Evolutionary conservation across 495 filamentous ascomycete species (phyloP), one percentile per base, ranked within the genome.

Genomic region (Tirmania nivea): DNA sequence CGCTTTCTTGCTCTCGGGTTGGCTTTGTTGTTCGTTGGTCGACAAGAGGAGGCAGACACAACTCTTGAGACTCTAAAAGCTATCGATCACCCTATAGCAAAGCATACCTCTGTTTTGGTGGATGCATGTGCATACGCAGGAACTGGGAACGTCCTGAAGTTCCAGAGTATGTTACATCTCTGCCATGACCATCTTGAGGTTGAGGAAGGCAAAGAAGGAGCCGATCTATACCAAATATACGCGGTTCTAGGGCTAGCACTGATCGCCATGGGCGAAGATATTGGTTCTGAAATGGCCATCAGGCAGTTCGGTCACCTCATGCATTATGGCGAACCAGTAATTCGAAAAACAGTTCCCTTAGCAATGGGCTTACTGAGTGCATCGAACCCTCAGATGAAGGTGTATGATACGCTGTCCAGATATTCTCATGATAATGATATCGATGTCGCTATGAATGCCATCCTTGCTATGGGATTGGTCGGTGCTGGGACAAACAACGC

Each of bases 351-450:
- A 31, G 92, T 99, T 19, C 90, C 90, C 19, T 73, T 99, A n/a
- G 90, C 90, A 17, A 92, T 99, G 87, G 90, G 84, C 60, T 74
- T 99, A 51, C 78, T 99, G 62, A 90, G 83, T 69, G 87, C 90
- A 25, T 92, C 86, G 71, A 99, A 96, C 70, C 90, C 90, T 8
- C 92, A 96, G 66, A 99, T 99, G 89, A 99, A 96, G 72, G 83
- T 99, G 35, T 99, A 99, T 69, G 90, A 99, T 65, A 96, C 90
- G 0, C 69, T 99, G 19, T 96, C 92, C n/a, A 75, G 90, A 57
- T 99, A 99, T 70, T 89, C 81, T 57, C 90, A 99, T 74, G 90
- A 99, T 70, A 99, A 92, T 60, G 90, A 99, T 72, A 93, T 90
- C 64, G 90, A 99, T 60, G 90, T 99, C 37, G 90, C 90, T 31